Evolutionary conservation across 768 basidiomycete species (phyloP), one percentile per base, ranked within the genome.

Genomic region (Termitomyces sp.): DNA sequence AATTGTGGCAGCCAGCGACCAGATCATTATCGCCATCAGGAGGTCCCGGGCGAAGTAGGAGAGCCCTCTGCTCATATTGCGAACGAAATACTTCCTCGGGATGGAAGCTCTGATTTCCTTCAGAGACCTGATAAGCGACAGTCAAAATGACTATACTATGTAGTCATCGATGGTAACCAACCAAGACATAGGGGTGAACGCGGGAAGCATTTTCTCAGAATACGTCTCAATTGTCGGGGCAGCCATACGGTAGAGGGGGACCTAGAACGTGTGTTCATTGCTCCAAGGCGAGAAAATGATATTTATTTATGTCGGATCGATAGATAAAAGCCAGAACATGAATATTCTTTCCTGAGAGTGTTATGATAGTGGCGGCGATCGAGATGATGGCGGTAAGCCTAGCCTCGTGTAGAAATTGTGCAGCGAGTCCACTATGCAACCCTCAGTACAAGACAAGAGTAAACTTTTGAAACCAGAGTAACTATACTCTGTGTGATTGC

Each of bases 61-160:
- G 1, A 81, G 58, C 6, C 80, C 76, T 54, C 70, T 71, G 0
- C 46, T 45, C 0, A 77, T 78, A 54, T 76, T 69, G n/a, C 78
- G 72, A 10, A 74, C 68, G 60, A 82, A 82, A 46, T 74, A 70
- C 26, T 72, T 72, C 6, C 74, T 58, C 3, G 82, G 81, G 42
- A 83, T 81, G 12, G 77, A 79, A 37, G 69, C 74, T 22, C 78
- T 73, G 47, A 83, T 82, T 58, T 82, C 77, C 56, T 77, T 75
- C 34, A 82, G 68, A 31, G 77, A 72, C 79, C 80, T 81, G 48
- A 12, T n/a, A 34, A 37, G 7, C 50, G 9, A 24, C 28, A 24
- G 28, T 41, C 26, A 48, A 42, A 34, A 33, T 18, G 28, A 15
- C 26, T 18, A 42, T 24, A 8, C 12, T 28, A 12, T 4, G 20